Evolutionary conservation across 108 stramenopile species (phyloP).

Genomic region (Nitzschia palea): DNA sequence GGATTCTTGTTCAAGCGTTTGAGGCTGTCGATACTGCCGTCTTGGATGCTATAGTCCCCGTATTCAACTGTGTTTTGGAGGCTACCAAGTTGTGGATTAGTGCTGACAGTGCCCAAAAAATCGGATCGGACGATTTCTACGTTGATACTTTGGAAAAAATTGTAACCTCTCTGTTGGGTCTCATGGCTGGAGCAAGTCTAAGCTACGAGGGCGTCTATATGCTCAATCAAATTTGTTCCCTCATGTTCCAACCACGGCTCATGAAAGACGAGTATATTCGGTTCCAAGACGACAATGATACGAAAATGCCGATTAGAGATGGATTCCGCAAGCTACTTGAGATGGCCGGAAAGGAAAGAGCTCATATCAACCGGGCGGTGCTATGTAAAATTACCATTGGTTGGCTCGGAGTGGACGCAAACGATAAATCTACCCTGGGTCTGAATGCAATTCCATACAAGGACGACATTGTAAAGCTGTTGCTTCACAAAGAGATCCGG

Average conservation of each 20-base stretch:
- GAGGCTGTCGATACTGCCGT: slow-evolving; percentile 60
- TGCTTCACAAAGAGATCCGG: slow-evolving; percentile 74
- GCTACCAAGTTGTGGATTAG: slow-evolving; percentile 29
- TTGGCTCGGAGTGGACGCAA: slow-evolving; percentile 55
- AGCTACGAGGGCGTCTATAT: slow-evolving; percentile 54
- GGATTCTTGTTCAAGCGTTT: slow-evolving; percentile 36
- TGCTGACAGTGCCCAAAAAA: slow-evolving; percentile 10
- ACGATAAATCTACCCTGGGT: slow-evolving; percentile 34
- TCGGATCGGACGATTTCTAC: slow-evolving; percentile 15
- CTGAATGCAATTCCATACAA: slow-evolving; percentile 72
- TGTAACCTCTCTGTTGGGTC: slow-evolving; percentile 53
- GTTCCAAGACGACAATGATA: slow-evolving; percentile 18
- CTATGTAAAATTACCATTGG: slow-evolving; percentile 57
- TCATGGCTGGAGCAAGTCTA: slow-evolving; percentile 45
- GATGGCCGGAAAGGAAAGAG: slow-evolving; percentile 53
- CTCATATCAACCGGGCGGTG: slow-evolving; percentile 58
- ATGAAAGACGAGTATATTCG: slow-evolving; percentile 58
- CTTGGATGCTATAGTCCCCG: slow-evolving; percentile 53
- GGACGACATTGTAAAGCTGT: slow-evolving; percentile 65
- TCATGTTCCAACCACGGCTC: slow-evolving; percentile 61
- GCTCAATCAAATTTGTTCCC: slow-evolving; percentile 70
- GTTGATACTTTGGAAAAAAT: slow-evolving; percentile 33
- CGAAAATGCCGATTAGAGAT: slow-evolving; percentile 52
- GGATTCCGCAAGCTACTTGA: slow-evolving; percentile 66
- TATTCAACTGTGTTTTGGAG: slow-evolving; percentile 55